Percentiles rank a stretch among this genome's conserved stretches.
These are phyloP conservation scores for Berkeleyomyces rouxiae DNA, from an alignment of 2,329 filamentous ascomycete species.

Conservation along the genomic window DNA sequence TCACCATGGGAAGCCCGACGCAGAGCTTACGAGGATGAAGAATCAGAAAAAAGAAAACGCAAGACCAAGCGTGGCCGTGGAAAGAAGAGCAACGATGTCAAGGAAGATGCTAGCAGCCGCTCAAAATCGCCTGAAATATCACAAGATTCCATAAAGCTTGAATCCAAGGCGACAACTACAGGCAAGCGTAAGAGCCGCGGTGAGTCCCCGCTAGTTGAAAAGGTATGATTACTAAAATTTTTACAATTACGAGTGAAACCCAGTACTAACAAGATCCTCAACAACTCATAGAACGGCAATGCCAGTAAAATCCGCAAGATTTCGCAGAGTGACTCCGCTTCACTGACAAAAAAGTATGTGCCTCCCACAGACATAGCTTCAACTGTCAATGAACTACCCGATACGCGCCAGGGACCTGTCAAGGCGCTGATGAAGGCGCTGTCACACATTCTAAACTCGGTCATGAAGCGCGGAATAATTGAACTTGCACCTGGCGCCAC, in stretches of 20 bases:
- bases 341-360: conserved; percentile 26
- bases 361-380: conserved; percentile 35
- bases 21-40: conserved; percentile 44
- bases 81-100: conserved; percentile 48
- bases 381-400: conserved; percentile 39
- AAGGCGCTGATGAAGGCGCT: conserved; percentile 57
- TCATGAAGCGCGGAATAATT: conserved; percentile 49
- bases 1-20: conserved; percentile 68
- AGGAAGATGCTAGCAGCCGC: conserved; percentile 24
- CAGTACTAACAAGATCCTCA: not conserved
- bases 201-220: conserved; percentile 37
- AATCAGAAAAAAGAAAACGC: conserved; percentile 38
- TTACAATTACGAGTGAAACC: not conserved
- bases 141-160: conserved; percentile 32
- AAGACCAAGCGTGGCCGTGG: conserved; percentile 44
- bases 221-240: conserved; percentile 24
- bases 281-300: conserved; percentile 22
- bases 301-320: conserved; percentile 37
- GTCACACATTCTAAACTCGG: conserved; percentile 43
- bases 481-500: conserved; percentile 46
- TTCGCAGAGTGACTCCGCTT: conserved; percentile 30
- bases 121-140: conserved; percentile 14
- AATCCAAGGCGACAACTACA: conserved; percentile 24
- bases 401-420: conserved; percentile 50
- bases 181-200: conserved; percentile 43